Percentiles rank a stretch among this genome's conserved stretches.
These are phyloP conservation scores for Sanguinoderma infundibulare DNA, from an alignment of 1,284 basidiomycete genomes.

Conservation along the genomic window DNA sequence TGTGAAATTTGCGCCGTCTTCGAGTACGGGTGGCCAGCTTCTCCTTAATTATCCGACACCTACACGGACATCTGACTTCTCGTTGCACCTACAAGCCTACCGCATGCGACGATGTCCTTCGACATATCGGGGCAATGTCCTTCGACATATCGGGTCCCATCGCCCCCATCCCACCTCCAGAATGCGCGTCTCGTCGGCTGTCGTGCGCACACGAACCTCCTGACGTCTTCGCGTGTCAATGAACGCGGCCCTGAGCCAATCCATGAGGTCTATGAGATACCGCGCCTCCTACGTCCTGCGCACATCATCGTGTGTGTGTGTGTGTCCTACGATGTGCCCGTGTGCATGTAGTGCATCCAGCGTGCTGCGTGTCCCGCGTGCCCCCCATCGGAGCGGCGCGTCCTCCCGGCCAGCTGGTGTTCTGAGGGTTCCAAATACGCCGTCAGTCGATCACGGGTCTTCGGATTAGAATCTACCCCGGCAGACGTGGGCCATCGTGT, in stretches of 20 bases:
- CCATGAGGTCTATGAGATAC: not conserved
- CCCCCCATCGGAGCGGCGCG: not conserved
- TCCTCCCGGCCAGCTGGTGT: not conserved
- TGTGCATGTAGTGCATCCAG: not conserved
- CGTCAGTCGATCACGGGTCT: conserved; percentile 6
- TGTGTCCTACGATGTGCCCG: too few relatives aligned
- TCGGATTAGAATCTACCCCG: not conserved
- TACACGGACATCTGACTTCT: not conserved
- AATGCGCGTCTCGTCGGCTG: not conserved
- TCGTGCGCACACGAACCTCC: not conserved
- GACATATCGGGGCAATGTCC: conserved; percentile 8
- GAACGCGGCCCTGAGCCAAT: not conserved
- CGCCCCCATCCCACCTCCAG: not conserved
- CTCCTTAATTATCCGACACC: not conserved
- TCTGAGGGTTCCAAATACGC: not conserved
- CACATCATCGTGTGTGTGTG: not conserved
- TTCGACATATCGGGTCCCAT: conserved; percentile 15
- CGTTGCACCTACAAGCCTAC: conserved; percentile 12
- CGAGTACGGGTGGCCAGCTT: not conserved
- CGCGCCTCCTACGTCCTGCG: not conserved
- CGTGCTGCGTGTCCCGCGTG: not conserved
- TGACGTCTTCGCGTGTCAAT: not conserved
- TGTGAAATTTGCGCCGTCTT: not conserved
- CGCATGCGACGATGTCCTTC: not conserved
- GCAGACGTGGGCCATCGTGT: not conserved